Base-by-base conservation (phyloP, 148 eudicot genomes). In the Cornus suecica region DNA sequence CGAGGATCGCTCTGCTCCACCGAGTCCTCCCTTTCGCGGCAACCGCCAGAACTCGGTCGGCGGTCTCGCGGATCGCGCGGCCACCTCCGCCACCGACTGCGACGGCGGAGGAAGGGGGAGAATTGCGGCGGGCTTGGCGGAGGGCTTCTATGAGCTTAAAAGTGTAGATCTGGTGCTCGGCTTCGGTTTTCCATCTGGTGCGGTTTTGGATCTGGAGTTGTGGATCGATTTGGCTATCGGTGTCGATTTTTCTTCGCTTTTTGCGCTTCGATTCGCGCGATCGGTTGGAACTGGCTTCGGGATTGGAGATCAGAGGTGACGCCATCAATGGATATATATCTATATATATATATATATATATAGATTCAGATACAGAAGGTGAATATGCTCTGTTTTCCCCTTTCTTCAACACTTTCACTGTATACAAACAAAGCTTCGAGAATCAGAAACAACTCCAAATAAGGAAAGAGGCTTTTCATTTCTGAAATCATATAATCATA, bases 1-100 rank as follows among this genome's bases (percentile, higher is more conserved):
- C 73, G 41, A 93, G 88, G 30, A 93, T 88, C 18, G 98, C 92
- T 14, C 94, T 82, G 88, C 98, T 93, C 98, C 98, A 93, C 16
- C 89, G 88, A 4, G 86, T 85, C 0, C 87, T 88, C 8, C 96
- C 96, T 42, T 78, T 81, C 29, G 92, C 96, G 52, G 94, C 80
- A n/a, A 79, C 78, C 9, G 98, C 98, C 9, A 93, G 83, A 24
- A 88, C 89, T 67, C 89, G 76, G 62, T 93, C 91, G 20, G 98
- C 98, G 5, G 94, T 88, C 23, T 91, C 88, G 2, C 96, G 88
- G 58, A 92, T 82, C 30, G 82, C 83, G 18, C 86, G 85, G 71
- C 88, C 78, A 22, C 81, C 45, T 32, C 75, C 78, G 23, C 81
- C 45, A 34, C 75, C 75, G 1, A 73, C 51, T 65, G 76, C 54